Evolutionary conservation across 352 stramenopile species (phyloP).

Genomic region (Plasmopara muralis): DNA sequence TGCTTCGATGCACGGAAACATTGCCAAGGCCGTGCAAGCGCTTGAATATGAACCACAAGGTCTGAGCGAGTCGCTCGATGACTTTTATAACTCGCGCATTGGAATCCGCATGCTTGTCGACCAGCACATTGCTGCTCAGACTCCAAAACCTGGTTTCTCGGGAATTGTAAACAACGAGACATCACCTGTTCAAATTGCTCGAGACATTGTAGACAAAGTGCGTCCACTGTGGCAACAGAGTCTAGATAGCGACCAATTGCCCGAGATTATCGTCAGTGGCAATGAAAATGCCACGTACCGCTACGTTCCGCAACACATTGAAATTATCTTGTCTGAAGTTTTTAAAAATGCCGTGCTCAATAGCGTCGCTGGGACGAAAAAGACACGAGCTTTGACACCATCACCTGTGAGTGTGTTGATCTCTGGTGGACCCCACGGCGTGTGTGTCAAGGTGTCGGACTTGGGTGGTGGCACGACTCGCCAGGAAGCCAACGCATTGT

Average conservation of each 20-base stretch:
- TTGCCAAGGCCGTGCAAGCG: slow-evolving; percentile 50
- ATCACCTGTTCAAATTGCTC: slow-evolving; percentile 59
- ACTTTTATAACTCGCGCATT: slow-evolving; percentile 83
- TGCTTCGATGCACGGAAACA: slow-evolving; percentile 64
- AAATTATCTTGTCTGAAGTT: slow-evolving; percentile 74
- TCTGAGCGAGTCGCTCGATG: slow-evolving; percentile 57
- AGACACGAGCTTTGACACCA: slow-evolving; percentile 18
- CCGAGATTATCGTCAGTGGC: slow-evolving; percentile 50
- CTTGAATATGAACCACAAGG: slow-evolving; percentile 52
- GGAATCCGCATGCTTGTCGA: slow-evolving; percentile 80
- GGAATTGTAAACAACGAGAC: slow-evolving; percentile 61
- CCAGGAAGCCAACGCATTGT: slow-evolving; percentile 56
- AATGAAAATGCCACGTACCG: slow-evolving; percentile 55
- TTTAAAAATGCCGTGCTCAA: slow-evolving; percentile 80
- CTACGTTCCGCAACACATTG: slow-evolving; percentile 78
- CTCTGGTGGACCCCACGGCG: slow-evolving; percentile 52
- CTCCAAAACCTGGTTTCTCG: slow-evolving; percentile 41
- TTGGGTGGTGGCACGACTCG: slow-evolving; percentile 69
- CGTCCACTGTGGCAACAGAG: slow-evolving; percentile 48
- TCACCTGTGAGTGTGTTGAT: slow-evolving; percentile 58
- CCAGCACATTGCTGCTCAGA: slow-evolving; percentile 66
- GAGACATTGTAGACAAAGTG: slow-evolving; percentile 49
- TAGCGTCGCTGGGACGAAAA: slow-evolving; percentile 38
- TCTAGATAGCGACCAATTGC: slow-evolving; percentile 38
- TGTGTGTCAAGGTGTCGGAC: slow-evolving; percentile 82